Percentiles rank a stretch among this genome's conserved stretches.
phyloP scores from a whole-genome alignment of 805 yeast genomes.

The Komagataella mondaviorum region DNA sequence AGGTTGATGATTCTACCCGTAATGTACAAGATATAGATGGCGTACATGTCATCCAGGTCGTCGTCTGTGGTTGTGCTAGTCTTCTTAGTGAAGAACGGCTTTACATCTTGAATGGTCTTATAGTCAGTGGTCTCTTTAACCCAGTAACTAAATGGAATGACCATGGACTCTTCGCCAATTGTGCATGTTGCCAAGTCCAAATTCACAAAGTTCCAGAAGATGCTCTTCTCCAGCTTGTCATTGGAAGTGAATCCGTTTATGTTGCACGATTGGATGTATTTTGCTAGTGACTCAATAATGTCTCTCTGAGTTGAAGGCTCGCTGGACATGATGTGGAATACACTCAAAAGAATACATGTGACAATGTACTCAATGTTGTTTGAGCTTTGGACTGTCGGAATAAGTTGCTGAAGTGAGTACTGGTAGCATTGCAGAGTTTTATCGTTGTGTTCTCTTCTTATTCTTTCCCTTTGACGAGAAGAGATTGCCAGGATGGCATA shows the following conservation, averaged over 20 bases:
- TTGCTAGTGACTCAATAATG: constrained; percentile 24
- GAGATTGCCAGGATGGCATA: constrained; percentile 15
- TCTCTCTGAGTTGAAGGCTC: constrained; percentile 24
- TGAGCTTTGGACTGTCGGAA: constrained; percentile 20
- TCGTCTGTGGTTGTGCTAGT: constrained; percentile 3
- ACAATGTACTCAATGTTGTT: constrained; percentile 16
- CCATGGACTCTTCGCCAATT: constrained; percentile 22
- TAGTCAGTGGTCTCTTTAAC: constrained; percentile 17
- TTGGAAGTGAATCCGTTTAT: constrained; percentile 21
- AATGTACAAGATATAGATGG: constrained; percentile 22
- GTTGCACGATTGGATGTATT: constrained; percentile 21
- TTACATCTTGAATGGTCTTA: constrained; percentile 8
- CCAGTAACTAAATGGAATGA: constrained; percentile 11
- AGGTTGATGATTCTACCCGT: constrained; percentile 22
- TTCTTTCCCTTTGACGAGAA: constrained; percentile 14
- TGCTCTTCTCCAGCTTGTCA: constrained; percentile 19
- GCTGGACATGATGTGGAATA: constrained; percentile 27
- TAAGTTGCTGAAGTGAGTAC: constrained; percentile 16
- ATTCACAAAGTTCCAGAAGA: constrained; percentile 30
- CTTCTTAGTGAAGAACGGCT: background rate
- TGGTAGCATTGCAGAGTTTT: constrained; percentile 15
- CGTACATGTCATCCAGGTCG: constrained; percentile 9
- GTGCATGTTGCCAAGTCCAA: constrained; percentile 24
- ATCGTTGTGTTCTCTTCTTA: constrained; percentile 9
- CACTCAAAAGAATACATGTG: constrained; percentile 26